phyloP scores from a whole-genome alignment of 371 early-diverging fungal species.

The Paraphysoderma sedebokerense region DNA sequence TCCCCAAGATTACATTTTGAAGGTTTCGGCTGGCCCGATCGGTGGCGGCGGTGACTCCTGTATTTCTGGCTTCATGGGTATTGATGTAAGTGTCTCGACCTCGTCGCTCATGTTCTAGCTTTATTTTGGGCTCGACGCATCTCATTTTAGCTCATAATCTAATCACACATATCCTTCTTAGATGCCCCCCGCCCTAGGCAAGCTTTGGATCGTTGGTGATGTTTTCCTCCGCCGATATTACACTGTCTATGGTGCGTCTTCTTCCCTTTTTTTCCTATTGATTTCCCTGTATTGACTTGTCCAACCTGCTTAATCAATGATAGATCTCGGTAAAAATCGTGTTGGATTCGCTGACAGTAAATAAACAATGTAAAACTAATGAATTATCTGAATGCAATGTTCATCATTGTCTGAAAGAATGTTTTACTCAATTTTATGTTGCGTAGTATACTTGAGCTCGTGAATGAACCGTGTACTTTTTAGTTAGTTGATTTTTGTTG shows the following conservation, averaged over 20 bases:
- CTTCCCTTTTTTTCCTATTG: constrained; percentile 7
- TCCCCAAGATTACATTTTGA: constrained; percentile 59
- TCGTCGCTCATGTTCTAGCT: constrained; percentile 31
- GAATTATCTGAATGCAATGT: too few species aligned
- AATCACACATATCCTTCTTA: too few species aligned
- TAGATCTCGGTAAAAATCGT: constrained; percentile 65
- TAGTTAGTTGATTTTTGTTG: too few species aligned
- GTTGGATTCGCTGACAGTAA: constrained; percentile 56
- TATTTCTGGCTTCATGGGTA: constrained; percentile 83
- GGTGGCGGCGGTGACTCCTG: constrained; percentile 39
- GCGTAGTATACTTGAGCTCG: too few species aligned
- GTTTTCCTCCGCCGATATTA: constrained; percentile 83
- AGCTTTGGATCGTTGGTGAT: constrained; percentile 74
- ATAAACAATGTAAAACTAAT: constrained; percentile 1
- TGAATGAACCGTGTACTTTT: too few species aligned
- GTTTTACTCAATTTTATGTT: too few species aligned
- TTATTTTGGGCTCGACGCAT: neutral
- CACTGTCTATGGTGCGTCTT: constrained; percentile 75
- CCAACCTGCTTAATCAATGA: neutral
- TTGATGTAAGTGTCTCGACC: constrained; percentile 56
- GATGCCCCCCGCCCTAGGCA: constrained; percentile 27
- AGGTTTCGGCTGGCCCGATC: constrained; percentile 24
- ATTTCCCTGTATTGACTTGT: neutral
- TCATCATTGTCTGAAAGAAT: too few species aligned
- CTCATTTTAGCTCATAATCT: neutral